Evolutionary conservation across 257 asterid genomes (phyloP).

Genomic region (Capsicum pubescens): DNA sequence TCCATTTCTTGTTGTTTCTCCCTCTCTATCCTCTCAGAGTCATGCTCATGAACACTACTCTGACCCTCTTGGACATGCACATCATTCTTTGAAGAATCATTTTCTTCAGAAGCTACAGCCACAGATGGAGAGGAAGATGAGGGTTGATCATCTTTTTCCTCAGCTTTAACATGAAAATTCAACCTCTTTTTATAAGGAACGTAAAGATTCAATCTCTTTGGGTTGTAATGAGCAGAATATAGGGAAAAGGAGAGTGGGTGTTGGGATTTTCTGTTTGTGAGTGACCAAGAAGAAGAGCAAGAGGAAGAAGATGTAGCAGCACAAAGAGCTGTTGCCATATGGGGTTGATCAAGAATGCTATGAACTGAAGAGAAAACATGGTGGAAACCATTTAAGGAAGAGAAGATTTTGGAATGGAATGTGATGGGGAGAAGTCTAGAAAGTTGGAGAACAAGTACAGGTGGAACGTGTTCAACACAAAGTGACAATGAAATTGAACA

Average conservation of each 20-base stretch:
- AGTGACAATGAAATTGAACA: constrained; percentile 33
- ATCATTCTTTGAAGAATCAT: constrained; percentile 40
- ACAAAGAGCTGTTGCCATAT: constrained; percentile 60
- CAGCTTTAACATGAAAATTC: constrained; percentile 56
- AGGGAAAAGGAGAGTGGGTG: neutral
- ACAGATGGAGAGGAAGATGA: constrained; percentile 49
- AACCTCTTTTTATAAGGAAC: constrained; percentile 41
- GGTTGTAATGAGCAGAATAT: neutral
- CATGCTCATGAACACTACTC: constrained; percentile 27
- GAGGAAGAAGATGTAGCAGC: constrained; percentile 45
- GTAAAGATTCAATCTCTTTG: constrained; percentile 46
- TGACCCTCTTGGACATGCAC: constrained; percentile 31
- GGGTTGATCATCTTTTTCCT: constrained; percentile 48
- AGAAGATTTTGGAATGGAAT: constrained; percentile 33
- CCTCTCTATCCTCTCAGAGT: constrained; percentile 44
- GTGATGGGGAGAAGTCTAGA: constrained; percentile 52
- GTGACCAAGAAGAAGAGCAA: constrained; percentile 47
- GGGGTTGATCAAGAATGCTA: constrained; percentile 3
- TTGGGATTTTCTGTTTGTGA: constrained; percentile 29
- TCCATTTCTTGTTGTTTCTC: constrained; percentile 80
- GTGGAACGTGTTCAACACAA: constrained; percentile 35
- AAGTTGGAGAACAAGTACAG: constrained; percentile 60
- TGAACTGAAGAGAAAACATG: constrained; percentile 19
- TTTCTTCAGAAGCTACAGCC: constrained; percentile 59
- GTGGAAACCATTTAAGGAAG: constrained; percentile 16